Conservation (phyloP, 2,329 filamentous ascomycete genomes). For the Exophiala alcalophila region DNA sequence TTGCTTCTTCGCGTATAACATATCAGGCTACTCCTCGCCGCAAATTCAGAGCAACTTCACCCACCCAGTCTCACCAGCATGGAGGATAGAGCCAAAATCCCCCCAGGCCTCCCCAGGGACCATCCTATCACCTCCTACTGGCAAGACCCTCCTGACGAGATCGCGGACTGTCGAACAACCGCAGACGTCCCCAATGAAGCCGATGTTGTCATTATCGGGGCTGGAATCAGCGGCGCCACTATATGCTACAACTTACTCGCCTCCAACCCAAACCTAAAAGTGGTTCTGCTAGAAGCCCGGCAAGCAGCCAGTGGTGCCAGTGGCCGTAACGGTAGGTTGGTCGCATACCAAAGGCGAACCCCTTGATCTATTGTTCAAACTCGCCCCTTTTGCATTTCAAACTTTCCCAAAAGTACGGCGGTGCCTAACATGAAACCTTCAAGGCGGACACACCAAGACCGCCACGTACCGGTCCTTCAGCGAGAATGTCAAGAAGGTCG, state of each 20-base stretch:
- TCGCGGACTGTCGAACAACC: conserved; percentile 26
- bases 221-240: conserved; percentile 39
- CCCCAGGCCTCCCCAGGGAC: conserved; percentile 35
- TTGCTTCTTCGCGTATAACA: too few species aligned
- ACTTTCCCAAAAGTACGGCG: conserved; percentile 1
- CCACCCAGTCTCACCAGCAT: too few species aligned
- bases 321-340: conserved; percentile 31
- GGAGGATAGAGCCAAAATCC: conserved; percentile 17
- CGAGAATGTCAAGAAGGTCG: conserved; percentile 46
- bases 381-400: neutral
- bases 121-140: conserved; percentile 40
- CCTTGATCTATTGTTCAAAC: too few species aligned
- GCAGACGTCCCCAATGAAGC: conserved; percentile 30
- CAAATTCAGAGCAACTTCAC: too few species aligned
- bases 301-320: conserved; percentile 38
- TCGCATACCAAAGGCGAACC: neutral
- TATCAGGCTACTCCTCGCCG: too few species aligned
- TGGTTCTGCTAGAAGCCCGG: conserved; percentile 44
- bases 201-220: conserved; percentile 41
- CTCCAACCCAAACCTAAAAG: conserved; percentile 24
- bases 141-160: conserved; percentile 32
- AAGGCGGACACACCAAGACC: conserved; percentile 50
- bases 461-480: conserved; percentile 53
- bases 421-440: conserved; percentile 5
- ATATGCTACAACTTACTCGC: conserved; percentile 36